A percentile compares a stretch with the other conserved stretches of the same genome.
Evolutionary conservation across 108 stramenopile genomes (phyloP).

Genomic region (Conticribra weissflogii): DNA sequence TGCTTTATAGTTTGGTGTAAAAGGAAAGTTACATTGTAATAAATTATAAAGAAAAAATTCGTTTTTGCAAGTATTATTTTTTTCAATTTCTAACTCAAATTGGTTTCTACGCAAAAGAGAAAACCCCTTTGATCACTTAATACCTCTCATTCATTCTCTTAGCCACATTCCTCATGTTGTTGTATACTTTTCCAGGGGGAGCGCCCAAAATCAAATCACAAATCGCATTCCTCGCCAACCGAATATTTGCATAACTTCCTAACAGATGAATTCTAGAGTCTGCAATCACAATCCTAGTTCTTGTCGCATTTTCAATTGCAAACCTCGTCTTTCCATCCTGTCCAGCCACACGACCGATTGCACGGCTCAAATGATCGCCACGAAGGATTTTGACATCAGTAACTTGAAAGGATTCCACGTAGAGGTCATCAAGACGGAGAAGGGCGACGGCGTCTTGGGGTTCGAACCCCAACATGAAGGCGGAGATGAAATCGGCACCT

Average conservation of each 20-base stretch:
- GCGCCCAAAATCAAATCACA: constrained; percentile 98
- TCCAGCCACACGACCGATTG: constrained; percentile 98
- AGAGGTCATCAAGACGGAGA: constrained; percentile 97
- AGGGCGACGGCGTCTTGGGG: constrained; percentile 98
- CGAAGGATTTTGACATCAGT: constrained; percentile 95
- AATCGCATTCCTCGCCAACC: constrained; percentile 98
- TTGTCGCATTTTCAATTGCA: constrained; percentile 99
- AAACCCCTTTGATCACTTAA: too few species aligned
- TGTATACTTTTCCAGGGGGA: constrained; percentile 99
- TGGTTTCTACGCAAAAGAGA: too few species aligned
- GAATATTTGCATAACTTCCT: constrained; percentile 95
- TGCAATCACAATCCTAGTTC: constrained; percentile 97
- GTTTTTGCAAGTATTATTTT: too few species aligned
- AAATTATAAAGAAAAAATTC: too few species aligned
- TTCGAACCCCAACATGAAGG: constrained; percentile 99
- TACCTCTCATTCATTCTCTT: constrained; percentile 97
- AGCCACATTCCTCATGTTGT: constrained; percentile 98
- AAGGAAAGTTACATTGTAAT: too few species aligned
- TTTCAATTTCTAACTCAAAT: too few species aligned
- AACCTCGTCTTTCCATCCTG: constrained; percentile 98
- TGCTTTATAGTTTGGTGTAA: too few species aligned
- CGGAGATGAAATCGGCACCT: constrained; percentile 96
- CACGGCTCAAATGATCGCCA: constrained; percentile 97
- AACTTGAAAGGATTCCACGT: constrained; percentile 97
- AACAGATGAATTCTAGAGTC: constrained; percentile 96